These are phyloP conservation scores for Boletus huronensis DNA, from an alignment of 768 basidiomycete genomes.

Conservation along the genomic window DNA sequence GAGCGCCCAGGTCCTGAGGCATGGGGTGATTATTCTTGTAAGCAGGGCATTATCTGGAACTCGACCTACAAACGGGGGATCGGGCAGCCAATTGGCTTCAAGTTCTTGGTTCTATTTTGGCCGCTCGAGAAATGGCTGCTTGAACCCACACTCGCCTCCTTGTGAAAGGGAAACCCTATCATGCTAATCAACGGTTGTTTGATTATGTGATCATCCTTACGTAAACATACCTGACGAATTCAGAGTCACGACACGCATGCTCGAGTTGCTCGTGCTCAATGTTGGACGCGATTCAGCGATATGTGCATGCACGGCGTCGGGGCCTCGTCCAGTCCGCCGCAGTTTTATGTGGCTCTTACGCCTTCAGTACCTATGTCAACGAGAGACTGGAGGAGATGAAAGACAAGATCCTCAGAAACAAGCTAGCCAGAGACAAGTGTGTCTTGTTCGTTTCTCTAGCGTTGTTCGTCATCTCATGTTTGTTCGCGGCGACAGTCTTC, in stretches of 20 bases:
- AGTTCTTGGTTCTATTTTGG: no score
- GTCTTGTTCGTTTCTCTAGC: slow-evolving; percentile 1
- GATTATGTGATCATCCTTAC: slow-evolving; percentile 10
- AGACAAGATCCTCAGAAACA: slow-evolving; percentile 55
- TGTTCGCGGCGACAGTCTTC: slow-evolving; percentile 44
- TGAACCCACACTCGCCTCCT: no score
- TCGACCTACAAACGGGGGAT: no score
- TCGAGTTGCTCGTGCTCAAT: slow-evolving; percentile 26
- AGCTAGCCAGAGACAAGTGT: slow-evolving; percentile 58
- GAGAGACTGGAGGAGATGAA: slow-evolving; percentile 65
- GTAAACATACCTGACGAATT: not conserved
- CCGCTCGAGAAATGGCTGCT: no score
- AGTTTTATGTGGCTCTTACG: slow-evolving; percentile 59
- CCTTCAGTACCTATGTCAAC: slow-evolving; percentile 56
- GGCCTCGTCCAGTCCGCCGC: slow-evolving; percentile 48
- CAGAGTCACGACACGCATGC: not conserved
- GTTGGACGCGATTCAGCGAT: slow-evolving; percentile 44
- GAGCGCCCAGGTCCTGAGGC: no score
- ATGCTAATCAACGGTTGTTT: no score
- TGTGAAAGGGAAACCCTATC: no score
- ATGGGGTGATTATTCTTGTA: no score
- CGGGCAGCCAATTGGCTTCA: no score
- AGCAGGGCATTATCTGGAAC: no score
- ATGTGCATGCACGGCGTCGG: slow-evolving; percentile 46
- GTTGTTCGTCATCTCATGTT: slow-evolving; percentile 1